Percentiles rank a stretch among this genome's conserved stretches.
Evolutionary conservation across 2,329 filamentous ascomycete species (phyloP).

Genomic region (Fonsecaea multimorphosa): DNA sequence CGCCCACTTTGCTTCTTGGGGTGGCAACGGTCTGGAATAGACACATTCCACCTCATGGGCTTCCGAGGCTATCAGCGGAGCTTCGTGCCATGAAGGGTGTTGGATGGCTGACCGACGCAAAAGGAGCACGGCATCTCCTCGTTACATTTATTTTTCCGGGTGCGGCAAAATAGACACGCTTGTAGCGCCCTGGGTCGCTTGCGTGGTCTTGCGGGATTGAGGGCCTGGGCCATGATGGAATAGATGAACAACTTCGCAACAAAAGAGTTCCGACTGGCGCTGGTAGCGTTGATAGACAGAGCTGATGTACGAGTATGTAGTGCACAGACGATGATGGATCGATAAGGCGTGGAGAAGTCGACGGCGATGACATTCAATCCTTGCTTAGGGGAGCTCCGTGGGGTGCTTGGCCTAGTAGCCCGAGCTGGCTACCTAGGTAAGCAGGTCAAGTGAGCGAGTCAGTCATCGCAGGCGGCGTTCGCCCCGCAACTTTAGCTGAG

Average conservation of each 20-base stretch:
- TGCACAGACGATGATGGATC: too few relatives aligned
- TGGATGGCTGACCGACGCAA: constrained; percentile 43
- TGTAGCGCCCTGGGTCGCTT: constrained; percentile 51
- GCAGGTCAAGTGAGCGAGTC: background rate
- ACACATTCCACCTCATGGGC: background rate
- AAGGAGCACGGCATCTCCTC: constrained; percentile 50
- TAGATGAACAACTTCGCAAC: background rate
- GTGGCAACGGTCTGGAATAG: background rate
- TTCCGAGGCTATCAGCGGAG: constrained; percentile 28
- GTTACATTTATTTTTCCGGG: constrained; percentile 59
- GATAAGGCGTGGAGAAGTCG: background rate
- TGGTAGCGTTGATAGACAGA: background rate
- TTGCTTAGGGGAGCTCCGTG: background rate
- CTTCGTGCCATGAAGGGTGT: constrained; percentile 40
- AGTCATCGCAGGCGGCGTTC: background rate
- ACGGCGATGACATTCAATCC: background rate
- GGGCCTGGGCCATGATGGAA: background rate
- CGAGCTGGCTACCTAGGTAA: too few relatives aligned
- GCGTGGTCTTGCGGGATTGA: constrained; percentile 18
- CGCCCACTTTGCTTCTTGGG: background rate
- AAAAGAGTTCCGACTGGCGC: background rate
- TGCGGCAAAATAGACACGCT: constrained; percentile 55
- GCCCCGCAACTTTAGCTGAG: too few relatives aligned
- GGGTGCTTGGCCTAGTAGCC: background rate
- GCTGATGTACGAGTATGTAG: too few relatives aligned